Conservation (phyloP, 2,329 filamentous ascomycete genomes). For the Myriosclerotinia duriaeana region DNA sequence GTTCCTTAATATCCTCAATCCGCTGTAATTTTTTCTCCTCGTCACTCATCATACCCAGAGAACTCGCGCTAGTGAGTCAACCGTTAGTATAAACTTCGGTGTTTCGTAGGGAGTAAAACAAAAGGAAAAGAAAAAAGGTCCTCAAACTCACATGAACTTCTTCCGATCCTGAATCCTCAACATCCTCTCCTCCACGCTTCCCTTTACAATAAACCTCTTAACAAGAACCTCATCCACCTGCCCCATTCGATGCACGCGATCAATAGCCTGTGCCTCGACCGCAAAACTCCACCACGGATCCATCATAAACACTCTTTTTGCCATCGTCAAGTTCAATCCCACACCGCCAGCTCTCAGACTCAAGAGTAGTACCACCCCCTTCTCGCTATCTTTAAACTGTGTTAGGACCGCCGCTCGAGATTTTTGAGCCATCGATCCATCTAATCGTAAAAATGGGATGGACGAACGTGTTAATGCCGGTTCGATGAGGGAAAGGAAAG, state of each 20-base stretch:
- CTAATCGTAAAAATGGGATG: constrained; percentile 81
- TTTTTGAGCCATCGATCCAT: constrained; percentile 87
- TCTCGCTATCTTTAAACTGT: constrained; percentile 63
- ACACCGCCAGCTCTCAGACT: constrained; percentile 89
- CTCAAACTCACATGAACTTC: constrained; percentile 78
- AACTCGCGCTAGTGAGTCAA: constrained; percentile 69
- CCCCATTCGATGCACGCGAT: constrained; percentile 96
- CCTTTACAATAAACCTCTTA: constrained; percentile 81
- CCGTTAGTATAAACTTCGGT: neutral
- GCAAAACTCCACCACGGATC: constrained; percentile 99
- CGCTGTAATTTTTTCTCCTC: constrained; percentile 88
- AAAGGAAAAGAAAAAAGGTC: neutral
- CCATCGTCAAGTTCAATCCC: constrained; percentile 86
- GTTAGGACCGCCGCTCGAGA: constrained; percentile 73
- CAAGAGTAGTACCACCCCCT: constrained; percentile 75
- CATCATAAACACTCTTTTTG: constrained; percentile 96
- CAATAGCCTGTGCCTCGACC: constrained; percentile 94
- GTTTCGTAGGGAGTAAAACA: no score
- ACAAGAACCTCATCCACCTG: constrained; percentile 85
- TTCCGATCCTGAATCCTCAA: constrained; percentile 89
- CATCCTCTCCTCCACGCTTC: constrained; percentile 95
- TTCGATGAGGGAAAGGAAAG: constrained; percentile 88
- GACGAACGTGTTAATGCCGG: constrained; percentile 71
- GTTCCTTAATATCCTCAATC: constrained; percentile 90
- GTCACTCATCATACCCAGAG: constrained; percentile 89